Base-by-base conservation (phyloP, 306 rosid species). In the Acmispon strigosus region DNA sequence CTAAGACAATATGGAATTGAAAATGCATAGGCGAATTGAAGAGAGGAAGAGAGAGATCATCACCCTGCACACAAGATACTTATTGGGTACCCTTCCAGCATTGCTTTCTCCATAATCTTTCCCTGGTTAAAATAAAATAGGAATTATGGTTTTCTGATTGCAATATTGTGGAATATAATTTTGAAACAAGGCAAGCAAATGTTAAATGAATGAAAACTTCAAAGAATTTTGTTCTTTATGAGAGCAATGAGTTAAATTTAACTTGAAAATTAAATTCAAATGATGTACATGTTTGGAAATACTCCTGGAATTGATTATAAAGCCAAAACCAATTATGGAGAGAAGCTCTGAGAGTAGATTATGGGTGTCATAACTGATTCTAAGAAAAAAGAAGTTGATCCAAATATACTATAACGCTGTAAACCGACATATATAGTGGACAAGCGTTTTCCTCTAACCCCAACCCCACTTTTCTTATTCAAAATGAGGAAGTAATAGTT, bases 21-120 rank as follows among this genome's bases (percentile, higher is more conserved):
- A n/a, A 0, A 29, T 44, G 22, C n/a, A 18, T 1, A 20, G 7
- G 19, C 53, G 45, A 45, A 75, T 32, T 5, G 24, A 53, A 19
- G 54, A 66, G 7, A 41, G 60, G 20, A 20, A 15, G 17, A 45
- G 27, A 20, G 10, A 22, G 59, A 72, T 81, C 74, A 55, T 65
- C 79, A 79, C 66, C 62, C 63, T 70, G 79, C 75, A 78, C 32
- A 65, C 13, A 83, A 56, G 58, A 76, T 62, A 57, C 66, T 68
- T 32, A 74, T 12, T 12, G 82, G 81, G 54, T 70, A 89, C 13
- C 91, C 97, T 80, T 91, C 97, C 16, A 36, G 62, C 51, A 47
- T 67, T 62, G 83, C 95, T 56, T 57, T 87, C 76, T 86, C 83
- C 95, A 87, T 75, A 54, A 86, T 48, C 81, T 80, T 87, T 56